These are phyloP conservation scores for Fusarium pseudonygamai DNA, from an alignment of 2,329 filamentous ascomycete genomes.

Conservation along the genomic window DNA sequence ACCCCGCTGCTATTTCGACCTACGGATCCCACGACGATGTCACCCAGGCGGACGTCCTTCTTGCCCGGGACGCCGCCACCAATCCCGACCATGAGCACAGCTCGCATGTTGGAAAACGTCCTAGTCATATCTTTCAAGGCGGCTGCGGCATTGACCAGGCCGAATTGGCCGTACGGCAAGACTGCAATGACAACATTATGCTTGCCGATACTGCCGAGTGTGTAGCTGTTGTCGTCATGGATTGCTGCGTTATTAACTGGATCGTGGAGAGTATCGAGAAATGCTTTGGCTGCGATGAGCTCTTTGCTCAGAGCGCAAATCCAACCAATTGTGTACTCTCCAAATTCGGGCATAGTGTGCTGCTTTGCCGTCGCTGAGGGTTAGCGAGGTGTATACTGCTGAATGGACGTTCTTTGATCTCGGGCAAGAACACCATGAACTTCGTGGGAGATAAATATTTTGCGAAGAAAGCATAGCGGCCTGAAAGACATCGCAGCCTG, in stretches of 20 bases:
- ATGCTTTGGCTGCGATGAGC: background rate
- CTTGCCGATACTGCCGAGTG: rapidly evolving
- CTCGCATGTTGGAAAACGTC: rapidly evolving
- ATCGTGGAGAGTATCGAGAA: rapidly evolving
- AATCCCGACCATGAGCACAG: background rate
- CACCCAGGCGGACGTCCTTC: rapidly evolving
- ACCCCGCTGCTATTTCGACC: rapidly evolving
- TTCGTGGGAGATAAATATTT: rapidly evolving
- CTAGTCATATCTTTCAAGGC: rapidly evolving
- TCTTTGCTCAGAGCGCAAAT: background rate
- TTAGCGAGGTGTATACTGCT: background rate
- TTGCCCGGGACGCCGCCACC: rapidly evolving
- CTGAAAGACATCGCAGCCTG: no score
- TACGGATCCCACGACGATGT: background rate
- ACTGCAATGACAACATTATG: background rate
- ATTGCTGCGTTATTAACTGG: rapidly evolving
- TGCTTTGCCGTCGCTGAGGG: rapidly evolving
- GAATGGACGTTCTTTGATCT: no score
- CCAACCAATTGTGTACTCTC: background rate
- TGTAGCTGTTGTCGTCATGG: rapidly evolving
- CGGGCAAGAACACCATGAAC: no score
- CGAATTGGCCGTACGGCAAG: background rate
- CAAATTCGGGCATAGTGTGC: rapidly evolving
- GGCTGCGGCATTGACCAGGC: rapidly evolving
- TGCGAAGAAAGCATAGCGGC: rapidly evolving